These are phyloP conservation scores for Boeremia exigua DNA, from an alignment of 2,329 filamentous ascomycete genomes.

Conservation along the genomic window DNA sequence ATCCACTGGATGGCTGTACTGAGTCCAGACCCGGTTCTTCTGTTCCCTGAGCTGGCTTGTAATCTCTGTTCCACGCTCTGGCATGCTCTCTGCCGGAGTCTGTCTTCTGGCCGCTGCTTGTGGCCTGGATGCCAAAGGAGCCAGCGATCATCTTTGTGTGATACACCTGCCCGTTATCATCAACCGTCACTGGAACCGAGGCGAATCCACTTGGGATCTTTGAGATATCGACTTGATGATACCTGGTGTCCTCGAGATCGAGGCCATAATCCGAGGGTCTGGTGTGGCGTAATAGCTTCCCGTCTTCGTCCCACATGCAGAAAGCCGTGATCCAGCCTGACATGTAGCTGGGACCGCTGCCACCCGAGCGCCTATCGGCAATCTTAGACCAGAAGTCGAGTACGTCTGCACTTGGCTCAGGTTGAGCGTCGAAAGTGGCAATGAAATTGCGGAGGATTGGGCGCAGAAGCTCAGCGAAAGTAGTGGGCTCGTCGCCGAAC, in stretches of 20 bases:
- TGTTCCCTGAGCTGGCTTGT: not conserved
- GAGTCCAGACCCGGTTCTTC: constrained; percentile 13
- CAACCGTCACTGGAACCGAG: constrained; percentile 17
- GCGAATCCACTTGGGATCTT: constrained; percentile 14
- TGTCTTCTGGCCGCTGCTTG: constrained; percentile 3
- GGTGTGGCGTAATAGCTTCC: constrained; percentile 5
- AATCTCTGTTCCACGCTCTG: not conserved
- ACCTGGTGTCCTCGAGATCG: constrained; percentile 7
- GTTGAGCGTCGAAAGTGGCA: constrained; percentile 15
- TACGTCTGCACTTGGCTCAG: not conserved
- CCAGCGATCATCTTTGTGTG: constrained; percentile 22
- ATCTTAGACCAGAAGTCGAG: constrained; percentile 23
- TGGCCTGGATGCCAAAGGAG: constrained; percentile 16
- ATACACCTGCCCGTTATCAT: constrained; percentile 16
- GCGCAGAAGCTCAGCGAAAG: constrained; percentile 17
- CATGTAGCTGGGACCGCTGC: constrained; percentile 11
- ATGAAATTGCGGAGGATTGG: constrained; percentile 22
- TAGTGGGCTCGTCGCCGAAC: constrained; percentile 14
- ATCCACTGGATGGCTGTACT: constrained; percentile 18
- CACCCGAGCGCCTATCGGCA: not conserved
- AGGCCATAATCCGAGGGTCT: not conserved
- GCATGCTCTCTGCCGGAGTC: not conserved
- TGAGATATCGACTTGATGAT: constrained; percentile 9
- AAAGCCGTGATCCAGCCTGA: constrained; percentile 31
- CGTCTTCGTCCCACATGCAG: constrained; percentile 24